Base-by-base conservation (phyloP, 176 grass and related monocot species). In the Calamus simplicifolius region DNA sequence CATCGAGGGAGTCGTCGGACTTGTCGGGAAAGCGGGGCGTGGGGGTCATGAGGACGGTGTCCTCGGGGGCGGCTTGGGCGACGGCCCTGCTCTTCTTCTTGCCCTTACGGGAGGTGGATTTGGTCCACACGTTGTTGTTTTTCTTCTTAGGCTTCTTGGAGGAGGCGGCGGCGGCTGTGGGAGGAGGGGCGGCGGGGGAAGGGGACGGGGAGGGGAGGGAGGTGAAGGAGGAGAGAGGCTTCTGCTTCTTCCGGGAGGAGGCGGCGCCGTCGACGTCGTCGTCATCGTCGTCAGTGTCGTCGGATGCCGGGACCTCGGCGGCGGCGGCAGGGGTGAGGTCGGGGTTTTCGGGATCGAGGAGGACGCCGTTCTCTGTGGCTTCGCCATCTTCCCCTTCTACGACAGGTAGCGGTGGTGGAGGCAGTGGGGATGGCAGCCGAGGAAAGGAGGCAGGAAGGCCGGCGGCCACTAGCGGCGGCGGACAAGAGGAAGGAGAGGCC, bases 71-170 rank as follows among this genome's bases (percentile, higher is more conserved):
- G 16, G 48, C 25, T 58, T 63, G 27, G 65, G 73, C 4, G 48
- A 62, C 59, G 23, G 69, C 65, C 71, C 63, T 75, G 10, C 80
- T 52, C 77, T 96, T 96, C 80, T 90, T 96, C 74, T 96, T 96
- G 0, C 91, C 83, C 77, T 90, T 90, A 58, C 86, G 86, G 50
- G 86, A 87, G 64, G 64, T 38, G 5, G 86, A 78, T 21, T 82
- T 76, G 48, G 83, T 90, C 91, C 91, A 90, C 35, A 96, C 83
- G 66, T 71, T 87, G 77, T 66, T 81, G 59, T 50, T 77, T 63
- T 96, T 96, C 71, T 82, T 90, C 82, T 89, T 95, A 18, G 86
- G 82, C 56, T 95, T 95, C 73, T 85, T 95, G 29, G 58, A 27
- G 18, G 68, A 58, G 61, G 66, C 59, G 50, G 77, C 73, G 69